A percentile compares a stretch with the other conserved stretches of the same genome.
phyloP scores from a whole-genome alignment of 1,139 yeast genomes.

The Wickerhamiella infanticola region DNA sequence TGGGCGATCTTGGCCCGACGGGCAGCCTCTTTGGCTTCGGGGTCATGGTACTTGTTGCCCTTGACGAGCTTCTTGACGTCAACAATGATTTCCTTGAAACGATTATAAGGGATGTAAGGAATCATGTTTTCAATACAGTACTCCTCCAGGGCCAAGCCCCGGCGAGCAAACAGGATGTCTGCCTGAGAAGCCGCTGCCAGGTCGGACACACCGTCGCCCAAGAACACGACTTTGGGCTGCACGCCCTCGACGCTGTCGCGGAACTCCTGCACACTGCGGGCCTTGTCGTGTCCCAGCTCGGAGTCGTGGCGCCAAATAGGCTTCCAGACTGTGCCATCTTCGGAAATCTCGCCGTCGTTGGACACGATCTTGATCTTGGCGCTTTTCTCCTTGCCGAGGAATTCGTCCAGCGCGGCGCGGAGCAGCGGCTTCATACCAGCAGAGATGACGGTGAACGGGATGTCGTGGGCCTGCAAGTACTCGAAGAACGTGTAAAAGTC shows the following conservation, averaged over 20 bases:
- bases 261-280: conserved; percentile 40
- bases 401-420: conserved; percentile 40
- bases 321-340: conserved; percentile 36
- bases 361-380: conserved; percentile 43
- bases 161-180: conserved; percentile 30
- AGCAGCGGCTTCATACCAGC: conserved; percentile 57
- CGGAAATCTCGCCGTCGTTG: conserved; percentile 36
- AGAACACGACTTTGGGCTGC: conserved; percentile 27
- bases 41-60: conserved; percentile 22
- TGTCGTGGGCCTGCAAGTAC: conserved; percentile 34
- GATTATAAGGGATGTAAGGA: conserved; percentile 29
- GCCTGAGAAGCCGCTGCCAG: conserved; percentile 32
- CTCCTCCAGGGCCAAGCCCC: conserved; percentile 28
- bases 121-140: conserved; percentile 28
- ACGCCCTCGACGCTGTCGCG: conserved; percentile 17
- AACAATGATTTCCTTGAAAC: conserved; percentile 27
- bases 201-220: conserved; percentile 34
- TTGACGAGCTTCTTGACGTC: conserved; percentile 22
- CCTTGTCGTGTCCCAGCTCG: conserved; percentile 53
- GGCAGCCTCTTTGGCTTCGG: conserved; percentile 13
- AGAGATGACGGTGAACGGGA: conserved; percentile 47
- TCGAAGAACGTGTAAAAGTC: conserved; percentile 43
- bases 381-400: conserved; percentile 42
- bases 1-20: conserved; percentile 11
- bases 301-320: conserved; percentile 46